Evolutionary conservation across 2,329 filamentous ascomycete species (phyloP).

Genomic region (Stagonosporopsis tanaceti): DNA sequence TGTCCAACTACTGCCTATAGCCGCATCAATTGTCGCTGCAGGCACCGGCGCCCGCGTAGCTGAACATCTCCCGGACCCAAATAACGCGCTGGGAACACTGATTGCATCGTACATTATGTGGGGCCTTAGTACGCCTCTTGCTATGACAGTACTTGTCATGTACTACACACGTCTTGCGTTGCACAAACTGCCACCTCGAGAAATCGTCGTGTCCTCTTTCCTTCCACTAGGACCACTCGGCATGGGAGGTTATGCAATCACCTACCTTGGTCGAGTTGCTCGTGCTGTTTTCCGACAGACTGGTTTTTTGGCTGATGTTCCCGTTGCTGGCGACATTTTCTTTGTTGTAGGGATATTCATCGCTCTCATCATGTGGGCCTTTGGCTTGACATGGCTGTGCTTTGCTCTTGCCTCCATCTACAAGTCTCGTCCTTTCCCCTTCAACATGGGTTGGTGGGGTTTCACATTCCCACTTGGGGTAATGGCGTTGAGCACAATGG

Average conservation of each 20-base stretch:
- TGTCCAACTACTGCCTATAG: slow-evolving; percentile 70
- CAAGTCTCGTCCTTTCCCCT: slow-evolving; percentile 58
- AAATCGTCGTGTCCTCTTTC: slow-evolving; percentile 73
- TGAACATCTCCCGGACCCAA: slow-evolving; percentile 62
- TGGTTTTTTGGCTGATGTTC: slow-evolving; percentile 47
- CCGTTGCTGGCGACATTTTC: slow-evolving; percentile 57
- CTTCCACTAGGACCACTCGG: slow-evolving; percentile 72
- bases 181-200: slow-evolving; percentile 70
- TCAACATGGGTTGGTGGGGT: slow-evolving; percentile 71
- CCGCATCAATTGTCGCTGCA: slow-evolving; percentile 70
- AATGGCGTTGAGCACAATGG: slow-evolving; percentile 59
- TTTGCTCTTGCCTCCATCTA: slow-evolving; percentile 61
- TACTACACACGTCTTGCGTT: slow-evolving; percentile 75
- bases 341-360: slow-evolving; percentile 66
- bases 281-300: slow-evolving; percentile 52
- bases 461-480: slow-evolving; percentile 68
- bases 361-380: slow-evolving; percentile 65
- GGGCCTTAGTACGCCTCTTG: slow-evolving; percentile 69
- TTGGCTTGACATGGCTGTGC: slow-evolving; percentile 63
- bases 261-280: slow-evolving; percentile 58
- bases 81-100: slow-evolving; percentile 67
- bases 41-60: slow-evolving; percentile 71
- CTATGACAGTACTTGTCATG: slow-evolving; percentile 69
- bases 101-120: slow-evolving; percentile 73
- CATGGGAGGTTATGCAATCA: slow-evolving; percentile 69